Evolutionary conservation across 2,329 filamentous ascomycete genomes (phyloP), one percentile per base, ranked within the genome.

Genomic region (Dendrostoma leiphaemia): DNA sequence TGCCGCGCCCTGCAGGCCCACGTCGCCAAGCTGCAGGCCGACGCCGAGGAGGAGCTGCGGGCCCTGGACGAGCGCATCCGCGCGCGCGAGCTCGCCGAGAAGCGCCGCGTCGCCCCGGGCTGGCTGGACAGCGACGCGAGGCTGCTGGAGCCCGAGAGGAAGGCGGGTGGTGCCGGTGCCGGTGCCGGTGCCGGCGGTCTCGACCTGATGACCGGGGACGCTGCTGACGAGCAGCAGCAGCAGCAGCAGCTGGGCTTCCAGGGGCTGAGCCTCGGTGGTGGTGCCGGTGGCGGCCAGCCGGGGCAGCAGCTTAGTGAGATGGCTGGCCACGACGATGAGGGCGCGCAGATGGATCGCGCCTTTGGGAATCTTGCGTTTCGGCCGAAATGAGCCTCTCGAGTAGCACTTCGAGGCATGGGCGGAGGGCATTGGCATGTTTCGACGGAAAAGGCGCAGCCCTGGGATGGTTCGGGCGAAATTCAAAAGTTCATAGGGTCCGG

Each of bases 1-100:
- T 97, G 93, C 73, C 81, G 82, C 58, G 86, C 88, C 7, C 80
- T 99, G 38, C 85, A 89, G 62, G 80, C 83, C 1, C 90, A 97
- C 70, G 77, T 99, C 12, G 74, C 83, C 24, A 83, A 84, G 61
- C 78, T 90, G 60, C 81, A 86, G 60, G 77, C 79, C 3, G 85
- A 90, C 32, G 89, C 89, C 2, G 81, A 88, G 59, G 74, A 76
- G 32, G 82, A 86, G 51, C 76, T 97, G 51, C 72, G 76, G 49
- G 82, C 81, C 19, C 90, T 94, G 74, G 86, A 94, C 62, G 83
- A 86, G 57, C 78, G 74, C 47, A 83, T 89, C 54, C 72, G 70
- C 54, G 82, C 79, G 35, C 76, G 85, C 54, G 89, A 92, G 59
- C 73, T 92, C 58, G 87, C 86, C 4, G 89, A 92, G 81, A 93